phyloP scores from a whole-genome alignment of 306 rosid species.

The Hippophae gyantsensis region DNA sequence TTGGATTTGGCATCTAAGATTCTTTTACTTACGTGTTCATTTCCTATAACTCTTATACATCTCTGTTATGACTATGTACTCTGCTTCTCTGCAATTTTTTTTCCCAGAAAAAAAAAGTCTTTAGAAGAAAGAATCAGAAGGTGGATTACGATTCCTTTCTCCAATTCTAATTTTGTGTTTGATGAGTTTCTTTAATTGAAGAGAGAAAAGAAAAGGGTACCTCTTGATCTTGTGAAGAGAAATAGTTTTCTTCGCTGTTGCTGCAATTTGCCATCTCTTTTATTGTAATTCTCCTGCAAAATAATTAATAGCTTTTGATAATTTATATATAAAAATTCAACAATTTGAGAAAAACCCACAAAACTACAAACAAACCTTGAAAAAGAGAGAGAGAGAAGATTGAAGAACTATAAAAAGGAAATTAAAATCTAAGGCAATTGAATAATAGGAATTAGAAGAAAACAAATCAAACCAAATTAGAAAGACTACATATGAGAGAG shows the following conservation, averaged over 20 bases:
- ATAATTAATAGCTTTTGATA: neutral
- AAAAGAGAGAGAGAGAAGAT: neutral
- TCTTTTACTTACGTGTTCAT: too few species aligned
- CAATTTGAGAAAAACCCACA: neutral
- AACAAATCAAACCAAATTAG: too few species aligned
- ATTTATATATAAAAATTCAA: neutral
- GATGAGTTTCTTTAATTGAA: neutral
- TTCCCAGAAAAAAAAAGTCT: too few species aligned
- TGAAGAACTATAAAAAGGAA: too few species aligned
- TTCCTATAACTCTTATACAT: too few species aligned
- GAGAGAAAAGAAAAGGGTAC: constrained; percentile 21
- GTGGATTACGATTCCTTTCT: neutral
- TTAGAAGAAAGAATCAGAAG: neutral
- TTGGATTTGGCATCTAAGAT: too few species aligned
- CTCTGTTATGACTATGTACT: too few species aligned
- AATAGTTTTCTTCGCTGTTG: constrained; percentile 44
- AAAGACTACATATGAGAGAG: too few species aligned
- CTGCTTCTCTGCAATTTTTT: too few species aligned
- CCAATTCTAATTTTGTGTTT: neutral
- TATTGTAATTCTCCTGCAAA: constrained; percentile 9
- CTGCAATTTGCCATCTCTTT: constrained; percentile 58
- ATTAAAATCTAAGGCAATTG: too few species aligned
- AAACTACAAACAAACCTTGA: neutral
- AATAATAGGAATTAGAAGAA: too few species aligned
- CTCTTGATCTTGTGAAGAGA: constrained; percentile 41